Evolutionary conservation across 768 basidiomycete species (phyloP).

Genomic region (Boletus bicolor): DNA sequence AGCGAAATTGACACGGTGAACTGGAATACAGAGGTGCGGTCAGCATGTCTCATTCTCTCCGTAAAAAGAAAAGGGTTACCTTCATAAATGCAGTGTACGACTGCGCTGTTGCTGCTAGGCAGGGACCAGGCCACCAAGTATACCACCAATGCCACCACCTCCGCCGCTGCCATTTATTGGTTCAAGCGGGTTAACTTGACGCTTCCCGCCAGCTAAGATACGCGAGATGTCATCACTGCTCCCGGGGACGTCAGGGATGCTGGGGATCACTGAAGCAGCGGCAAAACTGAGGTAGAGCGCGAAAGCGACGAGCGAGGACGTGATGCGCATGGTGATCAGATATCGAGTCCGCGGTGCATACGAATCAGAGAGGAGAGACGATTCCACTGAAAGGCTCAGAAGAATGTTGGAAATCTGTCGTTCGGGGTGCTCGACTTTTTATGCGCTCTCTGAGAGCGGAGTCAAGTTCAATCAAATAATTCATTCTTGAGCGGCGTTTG

Average conservation of each 20-base stretch:
- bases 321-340: not conserved
- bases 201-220: not conserved
- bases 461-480: no score
- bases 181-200: not conserved
- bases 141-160: no score
- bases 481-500: not conserved
- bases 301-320: not conserved
- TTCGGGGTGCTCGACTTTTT: not conserved
- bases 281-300: not conserved
- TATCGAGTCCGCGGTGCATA: not conserved
- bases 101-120: not conserved
- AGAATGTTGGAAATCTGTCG: not conserved
- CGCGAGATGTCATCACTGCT: not conserved
- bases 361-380: not conserved
- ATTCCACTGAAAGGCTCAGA: not conserved
- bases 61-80: not conserved
- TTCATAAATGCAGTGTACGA: not conserved
- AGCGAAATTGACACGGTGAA: not conserved
- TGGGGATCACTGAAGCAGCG: not conserved
- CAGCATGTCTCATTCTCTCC: not conserved
- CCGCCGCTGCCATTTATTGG: not conserved
- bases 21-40: not conserved
- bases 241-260: not conserved
- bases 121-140: not conserved
- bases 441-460: not conserved